Evolutionary conservation across 371 early-diverging fungal genomes (phyloP), one percentile per base, ranked within the genome.

Genomic region (Zopfochytrium polystomum): DNA sequence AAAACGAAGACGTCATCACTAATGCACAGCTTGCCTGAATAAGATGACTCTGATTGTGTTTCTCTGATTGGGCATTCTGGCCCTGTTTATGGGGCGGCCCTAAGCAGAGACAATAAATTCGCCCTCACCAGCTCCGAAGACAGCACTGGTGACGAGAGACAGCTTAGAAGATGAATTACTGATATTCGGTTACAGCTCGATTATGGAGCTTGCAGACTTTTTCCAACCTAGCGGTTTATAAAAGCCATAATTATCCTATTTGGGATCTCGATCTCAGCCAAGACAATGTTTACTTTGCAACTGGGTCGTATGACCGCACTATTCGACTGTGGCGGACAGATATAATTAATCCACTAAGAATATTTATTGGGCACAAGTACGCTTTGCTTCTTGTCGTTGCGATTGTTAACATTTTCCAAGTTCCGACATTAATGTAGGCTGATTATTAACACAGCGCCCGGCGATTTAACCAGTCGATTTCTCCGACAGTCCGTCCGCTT

Each of bases 161-260:
- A 1, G 15, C 22, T 38, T 22, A 3, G 11, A 31, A 27, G 42
- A 64, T 11, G 54, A 11, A 4, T 35, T 15, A 35, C 20, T 20
- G 4, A 3, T 15, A 13, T 42, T 42, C 13, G 11, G 18, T 6
- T 30, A 11, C 54, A 87, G 92, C 91, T 7, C 89, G 99, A 13
- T 75, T 99, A 47, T 99, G 99, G 99, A 90, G 90, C 68, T 76
- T 93, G 29, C 92, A 92, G 43, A 90, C 97, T 5, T 87, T 81
- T 58, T 82, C 88, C 29, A 93, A 93, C 65, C 65, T 99, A 6
- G 98, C 90, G 15, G 85, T 87, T 45, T 99, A 98, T 81, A 91
- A 90, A 71, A 96, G 97, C 27, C 99, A 99, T 78, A 94, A 91
- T 70, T 95, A 94, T 70, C 99, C 99, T 13, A 83, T 99, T 3